Evolutionary conservation across 2,329 filamentous ascomycete species (phyloP).

Genomic region (Colletotrichum sp.): DNA sequence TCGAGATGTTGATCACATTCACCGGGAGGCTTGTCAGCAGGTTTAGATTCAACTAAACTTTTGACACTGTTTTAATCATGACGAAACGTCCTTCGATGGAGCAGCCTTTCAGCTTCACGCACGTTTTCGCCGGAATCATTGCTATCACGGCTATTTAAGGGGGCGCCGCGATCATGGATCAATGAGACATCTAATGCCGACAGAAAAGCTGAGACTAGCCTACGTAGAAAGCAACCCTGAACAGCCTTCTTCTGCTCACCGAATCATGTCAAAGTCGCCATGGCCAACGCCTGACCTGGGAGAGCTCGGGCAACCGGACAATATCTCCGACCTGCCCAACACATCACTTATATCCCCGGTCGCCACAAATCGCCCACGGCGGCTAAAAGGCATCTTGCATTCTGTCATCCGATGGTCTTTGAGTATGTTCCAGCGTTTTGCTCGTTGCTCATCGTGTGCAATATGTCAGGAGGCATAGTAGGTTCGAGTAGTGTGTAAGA

Average conservation of each 20-base stretch:
- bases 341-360: not conserved
- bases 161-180: not conserved
- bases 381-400: not conserved
- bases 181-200: not conserved
- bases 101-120: not conserved
- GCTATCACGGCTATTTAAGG: not conserved
- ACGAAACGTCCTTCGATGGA: not conserved
- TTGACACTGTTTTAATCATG: not conserved
- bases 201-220: not conserved
- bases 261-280: not conserved
- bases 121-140: not conserved
- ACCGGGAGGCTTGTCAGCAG: not conserved
- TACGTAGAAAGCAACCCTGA: not conserved
- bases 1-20: rapidly evolving
- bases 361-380: not conserved
- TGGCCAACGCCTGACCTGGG: not conserved
- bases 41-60: not conserved
- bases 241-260: not conserved
- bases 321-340: not conserved
- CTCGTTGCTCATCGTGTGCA: not conserved
- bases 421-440: not conserved
- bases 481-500: not conserved
- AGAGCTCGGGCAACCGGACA: rapidly evolving
- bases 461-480: not conserved
- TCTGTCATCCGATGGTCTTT: not conserved